Base-by-base conservation (phyloP, 169 alveolate genomes). In the Theileria equi region DNA sequence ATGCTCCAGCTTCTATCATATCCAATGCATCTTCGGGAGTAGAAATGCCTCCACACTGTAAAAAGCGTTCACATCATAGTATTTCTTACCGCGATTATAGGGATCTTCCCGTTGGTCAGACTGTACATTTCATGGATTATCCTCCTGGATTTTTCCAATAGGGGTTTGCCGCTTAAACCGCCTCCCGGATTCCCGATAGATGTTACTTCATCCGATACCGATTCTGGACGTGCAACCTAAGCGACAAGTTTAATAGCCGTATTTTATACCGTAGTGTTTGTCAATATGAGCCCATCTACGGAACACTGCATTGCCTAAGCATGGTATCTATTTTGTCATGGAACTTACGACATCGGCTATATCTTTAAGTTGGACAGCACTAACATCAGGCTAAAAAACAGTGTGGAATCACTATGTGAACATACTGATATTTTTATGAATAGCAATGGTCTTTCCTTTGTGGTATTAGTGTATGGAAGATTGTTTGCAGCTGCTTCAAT, bases 1-100 rank as follows among this genome's bases (percentile, higher is more conserved):
- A 80, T 5, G 95, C 95, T 5, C 95, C 95, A 0, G 95, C 94
- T 43, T 89, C 94, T 5, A 91, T 88, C 71, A 85, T 81, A 49
- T 86, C 91, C 49, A 89, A 68, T 17, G 92, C 94, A 59, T 91
- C 95, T 26, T 52, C 67, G 5, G 93, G 93, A 1, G 80, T 60
- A 34, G 88, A 88, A 52, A 91, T 85, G n/a, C 95, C 95, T 28
- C 95, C 95, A 19, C 92, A 65, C 91, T 86, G 80, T 3, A 31
- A 7, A 3, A 36, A 11, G 28, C 8, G 8, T 10, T 16, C 4
- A 17, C 5, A 21, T 17, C 6, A 16, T 28, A 17, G 17, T 11
- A 55, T 5, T 1, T n/a, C 92, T 48, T 52, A 87, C 93, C 25
- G 95, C 93, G 21, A 91, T 89, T 8, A 91, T 91, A 17, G 91